Percentiles rank a stretch among this genome's conserved stretches.
Evolutionary conservation across 2,329 filamentous ascomycete genomes (phyloP).

Genomic region (Cladophialophora psammophila): DNA sequence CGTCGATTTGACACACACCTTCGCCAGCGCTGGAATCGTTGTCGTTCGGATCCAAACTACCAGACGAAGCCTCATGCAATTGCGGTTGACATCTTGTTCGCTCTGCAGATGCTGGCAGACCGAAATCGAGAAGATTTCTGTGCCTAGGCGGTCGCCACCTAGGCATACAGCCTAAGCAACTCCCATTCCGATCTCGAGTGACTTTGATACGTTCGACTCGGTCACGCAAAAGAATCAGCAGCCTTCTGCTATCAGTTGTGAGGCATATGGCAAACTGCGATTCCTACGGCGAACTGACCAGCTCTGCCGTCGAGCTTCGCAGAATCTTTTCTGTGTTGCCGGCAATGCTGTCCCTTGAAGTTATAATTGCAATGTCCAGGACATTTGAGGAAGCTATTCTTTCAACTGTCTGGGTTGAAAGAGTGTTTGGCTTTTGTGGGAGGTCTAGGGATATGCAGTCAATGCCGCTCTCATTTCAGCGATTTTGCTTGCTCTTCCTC

Average conservation of each 20-base stretch:
- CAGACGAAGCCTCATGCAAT: not conserved
- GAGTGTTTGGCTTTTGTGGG: not conserved
- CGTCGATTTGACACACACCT: slow-evolving; percentile 29
- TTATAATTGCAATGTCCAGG: not conserved
- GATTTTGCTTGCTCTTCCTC: not conserved
- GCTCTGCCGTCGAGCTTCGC: too few relatives aligned
- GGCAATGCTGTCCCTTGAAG: not conserved
- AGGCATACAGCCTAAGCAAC: not conserved
- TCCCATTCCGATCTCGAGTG: not conserved
- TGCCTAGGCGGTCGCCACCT: not conserved
- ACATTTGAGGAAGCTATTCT: not conserved
- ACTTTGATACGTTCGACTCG: not conserved
- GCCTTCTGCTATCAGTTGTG: not conserved
- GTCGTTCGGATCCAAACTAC: not conserved
- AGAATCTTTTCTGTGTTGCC: not conserved
- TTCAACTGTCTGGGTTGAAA: not conserved
- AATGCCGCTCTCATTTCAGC: not conserved
- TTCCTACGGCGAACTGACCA: not conserved
- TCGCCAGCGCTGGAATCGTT: not conserved
- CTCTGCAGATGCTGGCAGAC: not conserved
- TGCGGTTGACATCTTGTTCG: not conserved
- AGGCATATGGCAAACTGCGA: not conserved
- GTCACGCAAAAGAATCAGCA: not conserved
- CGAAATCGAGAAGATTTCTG: not conserved
- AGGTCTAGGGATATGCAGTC: not conserved